Percentiles rank a stretch among this genome's conserved stretches.
Evolutionary conservation across 23 red algal species (phyloP).

Genomic region (Gracilaria gracilis): DNA sequence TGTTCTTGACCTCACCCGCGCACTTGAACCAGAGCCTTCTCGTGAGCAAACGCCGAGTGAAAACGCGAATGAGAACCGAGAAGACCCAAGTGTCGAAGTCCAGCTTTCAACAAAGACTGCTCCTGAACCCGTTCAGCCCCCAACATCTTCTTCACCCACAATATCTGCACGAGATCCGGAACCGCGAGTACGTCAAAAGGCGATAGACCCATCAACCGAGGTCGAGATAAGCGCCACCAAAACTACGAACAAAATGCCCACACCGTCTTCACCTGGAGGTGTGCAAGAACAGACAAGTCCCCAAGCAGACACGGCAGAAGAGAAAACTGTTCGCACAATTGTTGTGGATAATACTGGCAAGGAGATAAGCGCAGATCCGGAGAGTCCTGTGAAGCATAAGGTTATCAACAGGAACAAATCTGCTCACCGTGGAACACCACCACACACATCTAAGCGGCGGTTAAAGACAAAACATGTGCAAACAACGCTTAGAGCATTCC

Average conservation of each 20-base stretch:
- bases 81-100: not conserved
- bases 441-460: slow-evolving; percentile 2
- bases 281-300: not conserved
- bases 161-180: not conserved
- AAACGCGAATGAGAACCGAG: not conserved
- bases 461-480: slow-evolving; percentile 32
- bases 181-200: not conserved
- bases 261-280: not conserved
- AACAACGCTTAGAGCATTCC: slow-evolving; percentile 13
- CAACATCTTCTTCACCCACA: not conserved
- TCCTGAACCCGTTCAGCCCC: not conserved
- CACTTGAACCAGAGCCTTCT: not conserved
- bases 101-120: not conserved
- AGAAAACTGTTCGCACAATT: not conserved
- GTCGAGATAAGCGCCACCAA: not conserved
- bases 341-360: not conserved
- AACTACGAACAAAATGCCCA: not conserved
- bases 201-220: not conserved
- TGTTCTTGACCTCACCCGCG: not conserved
- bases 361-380: not conserved
- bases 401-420: not conserved
- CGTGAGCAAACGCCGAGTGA: too few species aligned
- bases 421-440: not conserved
- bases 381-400: not conserved
- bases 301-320: not conserved